Evolutionary conservation across 2,329 filamentous ascomycete species (phyloP).

Genomic region (Nothomitra cinnamomea): DNA sequence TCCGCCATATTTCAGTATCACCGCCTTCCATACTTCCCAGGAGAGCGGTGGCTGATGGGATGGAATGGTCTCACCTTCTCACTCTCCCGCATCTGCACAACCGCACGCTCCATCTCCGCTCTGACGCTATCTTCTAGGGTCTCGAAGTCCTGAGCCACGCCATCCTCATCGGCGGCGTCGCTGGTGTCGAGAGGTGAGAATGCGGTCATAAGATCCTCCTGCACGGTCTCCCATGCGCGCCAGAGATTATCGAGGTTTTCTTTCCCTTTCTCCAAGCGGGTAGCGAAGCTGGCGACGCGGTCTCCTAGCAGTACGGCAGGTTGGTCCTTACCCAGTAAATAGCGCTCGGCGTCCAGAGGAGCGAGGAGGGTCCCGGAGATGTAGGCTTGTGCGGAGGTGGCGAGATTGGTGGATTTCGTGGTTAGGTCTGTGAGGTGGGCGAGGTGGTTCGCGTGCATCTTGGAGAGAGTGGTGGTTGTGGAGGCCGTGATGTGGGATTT

Average conservation of each 20-base stretch:
- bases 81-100: not conserved
- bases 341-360: not conserved
- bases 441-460: not conserved
- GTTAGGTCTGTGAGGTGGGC: too few relatives aligned
- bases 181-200: too few relatives aligned
- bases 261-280: not conserved
- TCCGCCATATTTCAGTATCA: too few relatives aligned
- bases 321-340: not conserved
- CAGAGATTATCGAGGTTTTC: not conserved
- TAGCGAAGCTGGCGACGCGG: not conserved
- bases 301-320: not conserved
- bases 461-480: not conserved
- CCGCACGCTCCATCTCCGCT: not conserved
- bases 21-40: too few relatives aligned
- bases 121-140: not conserved
- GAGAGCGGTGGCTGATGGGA: too few relatives aligned
- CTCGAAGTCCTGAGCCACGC: not conserved
- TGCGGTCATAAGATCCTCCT: not conserved
- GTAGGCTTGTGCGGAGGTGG: too few relatives aligned
- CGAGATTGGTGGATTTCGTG: too few relatives aligned
- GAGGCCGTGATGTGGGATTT: not conserved
- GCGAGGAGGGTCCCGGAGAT: not conserved
- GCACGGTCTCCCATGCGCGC: not conserved
- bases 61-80: not conserved
- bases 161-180: too few relatives aligned